Conservation (phyloP, 495 filamentous ascomycete genomes). For the Haplographium delicatum region DNA sequence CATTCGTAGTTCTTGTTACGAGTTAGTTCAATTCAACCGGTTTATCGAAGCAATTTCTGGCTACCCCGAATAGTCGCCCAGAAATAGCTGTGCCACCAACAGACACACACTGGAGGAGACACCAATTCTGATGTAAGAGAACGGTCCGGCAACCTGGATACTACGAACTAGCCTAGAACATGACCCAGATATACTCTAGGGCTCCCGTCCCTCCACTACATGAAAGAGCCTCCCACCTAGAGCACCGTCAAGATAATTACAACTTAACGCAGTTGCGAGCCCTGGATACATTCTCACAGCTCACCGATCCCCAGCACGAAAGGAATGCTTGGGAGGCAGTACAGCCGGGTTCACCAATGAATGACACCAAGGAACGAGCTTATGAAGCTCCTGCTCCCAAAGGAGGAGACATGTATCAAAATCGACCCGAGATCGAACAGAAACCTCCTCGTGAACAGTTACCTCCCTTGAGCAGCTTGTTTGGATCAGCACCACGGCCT, state of each 20-base stretch:
- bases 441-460: slow-evolving; percentile 41
- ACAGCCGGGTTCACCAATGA: slow-evolving; percentile 21
- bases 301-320: slow-evolving; percentile 1
- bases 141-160: slow-evolving; percentile 4
- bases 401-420: slow-evolving; percentile 24
- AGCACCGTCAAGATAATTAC: slow-evolving; percentile 11
- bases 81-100: slow-evolving; percentile 20
- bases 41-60: slow-evolving; percentile 2
- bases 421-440: slow-evolving; percentile 10
- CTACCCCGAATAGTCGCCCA: slow-evolving; percentile 16
- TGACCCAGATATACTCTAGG: slow-evolving; percentile 27
- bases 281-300: neutral
- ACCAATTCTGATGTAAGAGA: slow-evolving; percentile 11
- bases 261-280: neutral
- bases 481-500: slow-evolving; percentile 38
- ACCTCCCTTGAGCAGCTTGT: slow-evolving; percentile 49
- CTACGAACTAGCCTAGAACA: slow-evolving; percentile 7
- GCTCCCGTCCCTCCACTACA: slow-evolving; percentile 15
- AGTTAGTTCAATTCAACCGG: slow-evolving; percentile 21
- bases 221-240: slow-evolving; percentile 11
- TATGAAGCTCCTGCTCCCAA: slow-evolving; percentile 9
- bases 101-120: slow-evolving; percentile 13
- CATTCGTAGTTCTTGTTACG: slow-evolving; percentile 10
- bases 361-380: slow-evolving; percentile 8
- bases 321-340: slow-evolving; percentile 9